Evolutionary conservation across 208 protist genomes (phyloP).

Genomic region (Porcisia deanei): DNA sequence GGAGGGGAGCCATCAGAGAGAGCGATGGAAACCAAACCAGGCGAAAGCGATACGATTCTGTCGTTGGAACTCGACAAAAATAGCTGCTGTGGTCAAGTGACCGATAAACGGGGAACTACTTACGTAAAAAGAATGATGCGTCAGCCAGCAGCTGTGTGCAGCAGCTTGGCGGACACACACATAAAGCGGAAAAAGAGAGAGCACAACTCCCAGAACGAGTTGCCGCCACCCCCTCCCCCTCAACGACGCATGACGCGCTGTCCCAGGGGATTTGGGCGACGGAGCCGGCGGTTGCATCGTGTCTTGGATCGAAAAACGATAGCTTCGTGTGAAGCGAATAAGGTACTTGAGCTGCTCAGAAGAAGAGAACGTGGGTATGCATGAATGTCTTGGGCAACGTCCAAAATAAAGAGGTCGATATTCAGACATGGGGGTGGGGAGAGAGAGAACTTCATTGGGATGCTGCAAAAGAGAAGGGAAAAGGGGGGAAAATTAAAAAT

Average conservation of each 20-base stretch:
- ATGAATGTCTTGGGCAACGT: neutral
- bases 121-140: conserved; percentile 2
- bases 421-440: neutral
- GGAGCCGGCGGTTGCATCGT: neutral
- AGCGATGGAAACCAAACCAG: neutral
- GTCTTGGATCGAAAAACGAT: neutral
- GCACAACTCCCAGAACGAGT: neutral
- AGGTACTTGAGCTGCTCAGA: neutral
- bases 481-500: neutral
- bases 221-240: neutral
- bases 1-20: neutral
- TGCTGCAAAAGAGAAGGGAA: neutral
- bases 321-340: neutral
- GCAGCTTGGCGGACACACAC: neutral
- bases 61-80: neutral
- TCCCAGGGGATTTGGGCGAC: neutral
- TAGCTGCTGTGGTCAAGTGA: neutral
- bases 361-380: neutral
- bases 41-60: conserved; percentile 1
- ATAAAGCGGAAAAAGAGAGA: neutral
- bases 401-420: neutral
- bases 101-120: neutral
- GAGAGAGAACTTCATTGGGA: neutral
- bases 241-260: neutral
- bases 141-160: neutral